A percentile compares a stretch with the other conserved stretches of the same genome.
Conservation (phyloP, 2,329 filamentous ascomycete species). For the Penicillium sp. region DNA sequence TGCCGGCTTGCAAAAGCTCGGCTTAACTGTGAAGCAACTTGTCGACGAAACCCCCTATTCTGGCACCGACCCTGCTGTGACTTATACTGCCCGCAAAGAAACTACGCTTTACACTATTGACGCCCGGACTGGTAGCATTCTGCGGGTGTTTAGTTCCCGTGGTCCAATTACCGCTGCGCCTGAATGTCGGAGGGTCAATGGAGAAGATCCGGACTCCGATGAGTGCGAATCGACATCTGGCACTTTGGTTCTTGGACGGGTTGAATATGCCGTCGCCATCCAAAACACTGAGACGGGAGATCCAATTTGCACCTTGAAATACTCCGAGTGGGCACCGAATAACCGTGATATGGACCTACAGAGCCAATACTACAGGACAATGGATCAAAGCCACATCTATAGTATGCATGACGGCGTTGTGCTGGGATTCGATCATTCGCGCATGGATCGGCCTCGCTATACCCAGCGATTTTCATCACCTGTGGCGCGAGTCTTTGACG, state of each 20-base stretch:
- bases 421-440: conserved; percentile 71
- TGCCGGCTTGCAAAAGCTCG: conserved; percentile 48
- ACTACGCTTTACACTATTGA: conserved; percentile 87
- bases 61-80: conserved; percentile 70
- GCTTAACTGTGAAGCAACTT: conserved; percentile 65
- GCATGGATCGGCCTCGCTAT: conserved; percentile 58
- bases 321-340: conserved; percentile 93
- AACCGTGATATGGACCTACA: conserved; percentile 85
- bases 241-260: conserved; percentile 77
- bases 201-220: conserved; percentile 58
- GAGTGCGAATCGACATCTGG: conserved; percentile 74
- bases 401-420: conserved; percentile 81
- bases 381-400: conserved; percentile 87
- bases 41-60: conserved; percentile 82
- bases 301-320: conserved; percentile 83
- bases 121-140: conserved; percentile 74
- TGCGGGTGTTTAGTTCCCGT: conserved; percentile 78
- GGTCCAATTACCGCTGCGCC: conserved; percentile 68
- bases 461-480: conserved; percentile 70
- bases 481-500: conserved; percentile 84
- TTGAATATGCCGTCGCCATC: conserved; percentile 87
- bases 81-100: conserved; percentile 89
- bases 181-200: conserved; percentile 70
- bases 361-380: conserved; percentile 73
- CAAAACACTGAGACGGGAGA: conserved; percentile 70